Evolutionary conservation across 208 protist genomes (phyloP), one percentile per base, ranked within the genome.

Genomic region (Naegleria gruberi): DNA sequence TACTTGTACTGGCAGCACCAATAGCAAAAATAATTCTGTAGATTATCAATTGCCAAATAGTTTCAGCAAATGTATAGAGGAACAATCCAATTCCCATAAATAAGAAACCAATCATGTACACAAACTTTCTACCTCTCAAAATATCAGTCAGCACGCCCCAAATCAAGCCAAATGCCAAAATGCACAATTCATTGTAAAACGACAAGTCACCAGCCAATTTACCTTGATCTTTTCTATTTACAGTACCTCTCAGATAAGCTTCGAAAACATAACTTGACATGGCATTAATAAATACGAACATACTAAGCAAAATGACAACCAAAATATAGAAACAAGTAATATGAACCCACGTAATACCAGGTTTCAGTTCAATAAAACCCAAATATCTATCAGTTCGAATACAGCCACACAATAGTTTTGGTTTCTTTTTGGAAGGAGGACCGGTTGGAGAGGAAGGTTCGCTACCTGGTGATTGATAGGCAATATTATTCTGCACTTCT

Each of bases 101-200:
- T 8, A 89, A 34, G 30, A 74, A 57, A 12, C 46, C 44, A 74
- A 41, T 30, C 8, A 44, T 42, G n/a, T 89, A 89, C 26, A 89
- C 47, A 30, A 57, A 74, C 12, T 41, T 74, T 89, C 85, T 57
- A 30, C 37, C n/a, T 57, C 30, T 41, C 6, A 74, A n/a, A 15
- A 41, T 23, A 37, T 89, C 85, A 8, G 85, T 44, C 8, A 89
- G 40, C 26, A 44, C 30, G 73, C 85, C 85, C 85, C 85, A 89
- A 30, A 55, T 23, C 0, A 8, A 7, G 4, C n/a, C 23, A n/a
- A 89, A 37, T 26, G 74, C 12, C 23, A 89, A 74, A 43, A 89
- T 89, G 1, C 15, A 15, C 4, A 89, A 12, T 89, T 89, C 85
- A 89, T 89, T 89, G 46, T 43, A 89, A 34, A 89, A 89, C 43